phyloP scores from a whole-genome alignment of 2,329 filamentous ascomycete genomes.

The Pyrenochaeta sp. region DNA sequence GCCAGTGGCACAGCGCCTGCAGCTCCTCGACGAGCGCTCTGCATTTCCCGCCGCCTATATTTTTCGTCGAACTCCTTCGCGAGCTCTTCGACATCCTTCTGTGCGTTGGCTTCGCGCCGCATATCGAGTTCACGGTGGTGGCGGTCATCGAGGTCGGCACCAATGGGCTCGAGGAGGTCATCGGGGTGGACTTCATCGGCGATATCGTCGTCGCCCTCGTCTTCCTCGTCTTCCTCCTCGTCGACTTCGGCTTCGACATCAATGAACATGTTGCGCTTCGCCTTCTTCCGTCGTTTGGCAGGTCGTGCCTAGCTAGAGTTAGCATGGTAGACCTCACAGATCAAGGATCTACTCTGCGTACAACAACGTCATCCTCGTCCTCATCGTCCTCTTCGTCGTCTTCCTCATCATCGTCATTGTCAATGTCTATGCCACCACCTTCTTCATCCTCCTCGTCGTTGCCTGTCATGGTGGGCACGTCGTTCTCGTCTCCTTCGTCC shows the following conservation, averaged over 20 bases:
- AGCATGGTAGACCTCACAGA: conserved; percentile 15
- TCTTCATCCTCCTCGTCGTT: conserved; percentile 59
- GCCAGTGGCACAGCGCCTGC: conserved; percentile 63
- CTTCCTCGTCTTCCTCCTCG: conserved; percentile 83
- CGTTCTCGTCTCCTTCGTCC: conserved; percentile 49
- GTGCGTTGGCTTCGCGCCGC: conserved; percentile 84
- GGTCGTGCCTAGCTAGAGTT: conserved; percentile 66
- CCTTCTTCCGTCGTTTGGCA: conserved; percentile 79
- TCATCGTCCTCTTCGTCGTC: conserved; percentile 71
- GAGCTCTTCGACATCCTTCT: conserved; percentile 92
- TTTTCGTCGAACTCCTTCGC: conserved; percentile 82
- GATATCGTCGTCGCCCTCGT: conserved; percentile 82
- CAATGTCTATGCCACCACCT: conserved; percentile 62
- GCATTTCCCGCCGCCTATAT: conserved; percentile 74
- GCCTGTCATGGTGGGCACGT: conserved; percentile 45
- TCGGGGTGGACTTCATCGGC: conserved; percentile 91
- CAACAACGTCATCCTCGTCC: conserved; percentile 62
- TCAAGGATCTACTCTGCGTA: conserved; percentile 19
- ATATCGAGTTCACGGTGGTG: conserved; percentile 94
- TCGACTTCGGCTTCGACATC: conserved; percentile 99
- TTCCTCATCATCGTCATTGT: conserved; percentile 65
- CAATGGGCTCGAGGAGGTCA: conserved; percentile 80
- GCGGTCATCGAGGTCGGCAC: conserved; percentile 85
- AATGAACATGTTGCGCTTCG: conserved; percentile 84
- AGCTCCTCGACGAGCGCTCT: conserved; percentile 40